A percentile compares a stretch with the other conserved stretches of the same genome.
phyloP scores from a whole-genome alignment of 768 basidiomycete genomes.

The Calocybe cyanea region DNA sequence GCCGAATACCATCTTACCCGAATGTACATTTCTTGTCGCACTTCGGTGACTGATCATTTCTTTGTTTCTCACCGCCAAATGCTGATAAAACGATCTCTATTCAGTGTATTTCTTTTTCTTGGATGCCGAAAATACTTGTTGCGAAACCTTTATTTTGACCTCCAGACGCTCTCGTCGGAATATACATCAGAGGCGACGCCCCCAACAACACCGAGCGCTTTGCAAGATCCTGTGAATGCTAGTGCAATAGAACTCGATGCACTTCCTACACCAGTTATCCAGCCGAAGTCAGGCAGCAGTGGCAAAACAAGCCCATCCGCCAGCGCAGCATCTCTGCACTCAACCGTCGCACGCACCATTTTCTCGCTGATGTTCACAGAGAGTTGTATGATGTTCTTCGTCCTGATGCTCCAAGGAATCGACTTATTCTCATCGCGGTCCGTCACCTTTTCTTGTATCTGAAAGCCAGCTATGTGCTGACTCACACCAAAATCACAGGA shows the following conservation, averaged over 20 bases:
- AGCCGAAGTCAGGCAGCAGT: conserved; percentile 18
- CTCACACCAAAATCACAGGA: conserved; percentile 32
- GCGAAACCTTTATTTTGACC: conserved; percentile 54
- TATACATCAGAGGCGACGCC: conserved; percentile 17
- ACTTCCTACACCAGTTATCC: conserved; percentile 35
- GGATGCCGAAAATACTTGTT: conserved; percentile 59
- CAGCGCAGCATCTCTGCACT: conserved; percentile 38
- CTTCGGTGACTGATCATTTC: conserved; percentile 5
- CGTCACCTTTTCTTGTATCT: conserved; percentile 25
- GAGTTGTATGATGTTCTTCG: conserved; percentile 64
- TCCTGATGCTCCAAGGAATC: conserved; percentile 70
- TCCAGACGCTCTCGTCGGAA: conserved; percentile 41
- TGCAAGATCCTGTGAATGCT: conserved; percentile 12
- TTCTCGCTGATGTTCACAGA: conserved; percentile 77
- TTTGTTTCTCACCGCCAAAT: too few species aligned
- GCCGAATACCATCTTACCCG: conserved; percentile 9
- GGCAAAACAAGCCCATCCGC: conserved; percentile 6
- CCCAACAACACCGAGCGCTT: conserved; percentile 15
- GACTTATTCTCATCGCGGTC: conserved; percentile 52
- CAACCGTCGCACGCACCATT: conserved; percentile 48
- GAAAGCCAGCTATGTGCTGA: background rate
- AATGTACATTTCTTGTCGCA: conserved; percentile 5
- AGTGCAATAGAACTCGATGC: conserved; percentile 33
- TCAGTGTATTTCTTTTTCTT: conserved; percentile 49
- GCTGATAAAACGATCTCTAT: too few species aligned